A percentile compares a stretch with the other conserved stretches of the same genome.
Evolutionary conservation across 495 filamentous ascomycete genomes (phyloP).

Genomic region (Bryoglossum gracile): DNA sequence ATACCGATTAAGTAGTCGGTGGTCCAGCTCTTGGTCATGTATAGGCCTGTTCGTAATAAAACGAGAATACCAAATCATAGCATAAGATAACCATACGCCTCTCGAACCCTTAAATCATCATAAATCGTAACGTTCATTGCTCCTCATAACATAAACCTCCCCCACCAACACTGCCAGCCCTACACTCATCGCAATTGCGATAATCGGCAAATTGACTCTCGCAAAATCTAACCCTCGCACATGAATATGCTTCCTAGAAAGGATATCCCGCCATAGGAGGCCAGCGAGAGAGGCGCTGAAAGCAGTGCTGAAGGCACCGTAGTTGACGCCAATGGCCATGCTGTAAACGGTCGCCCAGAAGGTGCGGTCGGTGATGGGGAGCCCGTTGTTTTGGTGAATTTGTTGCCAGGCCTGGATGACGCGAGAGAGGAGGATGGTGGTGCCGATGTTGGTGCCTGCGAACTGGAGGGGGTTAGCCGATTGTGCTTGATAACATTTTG

Average conservation of each 20-base stretch:
- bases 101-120: no score
- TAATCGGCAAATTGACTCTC: slow-evolving; percentile 57
- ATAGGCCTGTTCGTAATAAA: no score
- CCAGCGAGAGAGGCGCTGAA: slow-evolving; percentile 62
- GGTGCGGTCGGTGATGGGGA: slow-evolving; percentile 36
- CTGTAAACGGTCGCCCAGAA: slow-evolving; percentile 62
- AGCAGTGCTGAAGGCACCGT: slow-evolving; percentile 58
- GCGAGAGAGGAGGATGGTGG: slow-evolving; percentile 58
- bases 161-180: slow-evolving; percentile 51
- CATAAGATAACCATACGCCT: no score
- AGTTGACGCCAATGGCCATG: slow-evolving; percentile 64
- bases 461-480: slow-evolving; percentile 39
- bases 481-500: neutral
- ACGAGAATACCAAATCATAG: no score
- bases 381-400: slow-evolving; percentile 37
- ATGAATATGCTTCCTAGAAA: slow-evolving; percentile 53
- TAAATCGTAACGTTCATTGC: slow-evolving; percentile 3
- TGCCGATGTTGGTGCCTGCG: slow-evolving; percentile 63
- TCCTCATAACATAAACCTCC: slow-evolving; percentile 48
- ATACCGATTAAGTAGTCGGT: no score
- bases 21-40: no score
- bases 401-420: slow-evolving; percentile 55
- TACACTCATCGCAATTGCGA: slow-evolving; percentile 56
- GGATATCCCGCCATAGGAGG: slow-evolving; percentile 59
- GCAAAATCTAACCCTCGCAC: slow-evolving; percentile 53